Evolutionary conservation across 140 eudicot genomes (phyloP).

Genomic region (Bidens hawaiensis): DNA sequence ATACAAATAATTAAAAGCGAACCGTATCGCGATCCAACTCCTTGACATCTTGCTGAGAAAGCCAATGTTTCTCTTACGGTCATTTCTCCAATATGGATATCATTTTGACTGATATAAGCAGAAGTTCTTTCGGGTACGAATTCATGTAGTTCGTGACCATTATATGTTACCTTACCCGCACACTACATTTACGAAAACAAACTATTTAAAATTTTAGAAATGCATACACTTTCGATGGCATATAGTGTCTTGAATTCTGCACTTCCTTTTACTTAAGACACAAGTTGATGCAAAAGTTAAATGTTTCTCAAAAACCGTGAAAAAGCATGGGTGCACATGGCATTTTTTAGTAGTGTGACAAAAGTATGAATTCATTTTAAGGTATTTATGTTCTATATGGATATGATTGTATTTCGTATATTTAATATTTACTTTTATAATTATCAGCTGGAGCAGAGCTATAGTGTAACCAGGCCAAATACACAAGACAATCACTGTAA

Average conservation of each 20-base stretch:
- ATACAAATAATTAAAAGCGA: conserved; percentile 5
- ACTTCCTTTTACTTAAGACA: not conserved
- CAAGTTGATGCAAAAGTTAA: not conserved
- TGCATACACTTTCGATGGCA: not conserved
- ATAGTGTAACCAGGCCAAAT: too few species aligned
- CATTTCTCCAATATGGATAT: too few species aligned
- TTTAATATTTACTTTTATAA: too few species aligned
- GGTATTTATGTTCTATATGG: not conserved
- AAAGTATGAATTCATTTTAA: not conserved
- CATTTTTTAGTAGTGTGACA: not conserved
- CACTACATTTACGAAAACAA: conserved; percentile 15
- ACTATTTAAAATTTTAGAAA: not conserved
- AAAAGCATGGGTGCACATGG: not conserved
- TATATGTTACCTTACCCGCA: conserved; percentile 45
- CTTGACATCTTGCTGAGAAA: conserved; percentile 69
- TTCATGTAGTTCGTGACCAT: conserved; percentile 44
- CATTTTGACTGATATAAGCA: too few species aligned
- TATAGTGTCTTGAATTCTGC: too few species aligned
- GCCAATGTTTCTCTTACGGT: too few species aligned
- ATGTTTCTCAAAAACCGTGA: not conserved
- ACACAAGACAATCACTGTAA: too few species aligned
- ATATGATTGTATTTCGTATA: too few species aligned
- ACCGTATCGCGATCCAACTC: conserved; percentile 59
- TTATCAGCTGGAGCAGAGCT: too few species aligned
- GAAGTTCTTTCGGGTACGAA: too few species aligned